Evolutionary conservation across 2,329 filamentous ascomycete species (phyloP).

Genomic region (Trichoderma sp.): DNA sequence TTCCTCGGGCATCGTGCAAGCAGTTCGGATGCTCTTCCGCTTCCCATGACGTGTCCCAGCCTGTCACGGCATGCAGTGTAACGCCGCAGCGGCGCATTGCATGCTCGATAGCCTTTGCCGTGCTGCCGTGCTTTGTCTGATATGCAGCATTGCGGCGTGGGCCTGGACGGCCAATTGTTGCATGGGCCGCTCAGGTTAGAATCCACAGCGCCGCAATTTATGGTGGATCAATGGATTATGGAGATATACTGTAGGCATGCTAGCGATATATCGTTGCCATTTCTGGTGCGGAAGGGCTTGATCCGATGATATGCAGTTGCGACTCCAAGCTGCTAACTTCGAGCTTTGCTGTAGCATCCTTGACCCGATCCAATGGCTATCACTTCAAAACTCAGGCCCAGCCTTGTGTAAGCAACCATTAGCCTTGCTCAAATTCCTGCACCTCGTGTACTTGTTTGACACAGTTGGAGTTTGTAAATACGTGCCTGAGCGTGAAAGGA

Average conservation of each 20-base stretch:
- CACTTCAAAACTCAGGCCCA: too few species aligned
- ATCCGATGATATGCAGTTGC: not conserved
- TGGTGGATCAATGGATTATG: not conserved
- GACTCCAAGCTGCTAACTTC: too few species aligned
- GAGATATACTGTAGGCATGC: too few species aligned
- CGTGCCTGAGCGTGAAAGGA: not conserved
- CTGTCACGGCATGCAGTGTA: constrained; percentile 8
- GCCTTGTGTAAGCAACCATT: not conserved
- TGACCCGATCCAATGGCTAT: too few species aligned
- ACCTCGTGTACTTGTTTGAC: not conserved
- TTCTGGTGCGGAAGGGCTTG: not conserved
- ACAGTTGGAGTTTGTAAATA: too few species aligned
- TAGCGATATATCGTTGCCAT: not conserved
- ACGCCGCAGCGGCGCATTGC: not conserved
- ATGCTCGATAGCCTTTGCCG: not conserved
- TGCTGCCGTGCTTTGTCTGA: not conserved
- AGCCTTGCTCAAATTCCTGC: not conserved
- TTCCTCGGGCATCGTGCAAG: not conserved
- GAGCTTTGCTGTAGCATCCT: not conserved
- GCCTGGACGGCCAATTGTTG: not conserved
- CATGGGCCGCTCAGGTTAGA: not conserved
- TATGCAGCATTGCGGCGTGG: not conserved
- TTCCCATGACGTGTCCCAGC: not conserved
- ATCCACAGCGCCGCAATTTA: not conserved
- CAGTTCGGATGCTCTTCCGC: not conserved